Base-by-base conservation (phyloP, 345 rosid genomes). In the Acer campestre region DNA sequence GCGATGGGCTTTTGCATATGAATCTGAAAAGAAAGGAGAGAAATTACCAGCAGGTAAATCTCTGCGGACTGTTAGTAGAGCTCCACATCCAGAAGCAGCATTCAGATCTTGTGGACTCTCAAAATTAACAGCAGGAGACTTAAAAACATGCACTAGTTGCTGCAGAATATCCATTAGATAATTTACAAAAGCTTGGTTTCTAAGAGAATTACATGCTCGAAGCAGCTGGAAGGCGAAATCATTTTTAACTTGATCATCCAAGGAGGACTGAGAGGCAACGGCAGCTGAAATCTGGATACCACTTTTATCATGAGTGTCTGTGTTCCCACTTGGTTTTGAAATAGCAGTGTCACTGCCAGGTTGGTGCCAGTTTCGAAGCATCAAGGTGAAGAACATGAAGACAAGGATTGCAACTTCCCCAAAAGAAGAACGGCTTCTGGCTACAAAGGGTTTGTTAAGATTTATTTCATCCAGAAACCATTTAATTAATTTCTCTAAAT, bases 291-390 rank as follows among this genome's bases (percentile, higher is more conserved):
- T 85, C 82, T 84, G 97, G 77, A 78, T 58, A 69, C 82, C 62
- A 81, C 82, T 87, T 81, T 88, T 91, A 81, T 95, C 99, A 82
- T 84, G 89, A 23, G 82, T 72, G 42, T 92, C 93, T 25, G 84
- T 62, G 81, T 70, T 84, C 80, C 88, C 97, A 49, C 88, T 76
- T 67, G 87, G 71, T 81, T 85, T 90, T 66, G 86, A 73, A 70
- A 74, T 71, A 82, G 90, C 81, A 78, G 84, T 64, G 82, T 91
- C 97, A 72, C 86, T 88, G 62, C 98, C 98, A 77, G 99, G 99
- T 80, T 94, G 99, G 75, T 96, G 98, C 99, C 99, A 96, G 79
- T 95, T 96, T 74, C 98, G 95, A 66, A 96, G 98, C 98, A 96
- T 96, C 91, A 96, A 84, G 72, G 99, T 96, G 87, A 94, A 92